Evolutionary conservation across 179 eudicot species (phyloP), one percentile per base, ranked within the genome.

Genomic region (Beta lomatogona): DNA sequence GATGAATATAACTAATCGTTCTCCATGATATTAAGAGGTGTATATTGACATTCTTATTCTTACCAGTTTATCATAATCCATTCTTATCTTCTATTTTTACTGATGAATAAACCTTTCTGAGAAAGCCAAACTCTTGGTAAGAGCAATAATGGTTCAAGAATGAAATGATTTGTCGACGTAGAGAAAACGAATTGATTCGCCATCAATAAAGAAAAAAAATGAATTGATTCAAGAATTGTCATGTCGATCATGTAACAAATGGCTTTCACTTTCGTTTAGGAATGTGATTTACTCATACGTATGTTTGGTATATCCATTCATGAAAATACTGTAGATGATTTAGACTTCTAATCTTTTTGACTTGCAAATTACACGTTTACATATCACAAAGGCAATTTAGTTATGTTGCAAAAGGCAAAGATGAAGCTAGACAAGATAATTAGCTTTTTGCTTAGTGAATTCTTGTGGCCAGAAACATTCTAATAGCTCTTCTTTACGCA

Each of bases 321-420:
- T 55, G 77, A 14, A 53, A 4, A 55, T 1, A 55, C 18, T 28
- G 41, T 72, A 53, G 44, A 21, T 74, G 79, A 74, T 76, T 74
- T 73, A 50, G 79, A 74, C 67, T 54, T 3, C 7, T 76, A 60
- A 44, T 53, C 77, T 66, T 75, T 25, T 79, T 19, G 44, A 67
- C 46, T 45, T 78, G 71, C 73, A 46, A 41, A 52, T 65, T 63
- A 21, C 53, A 64, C 75, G 72, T 52, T 68, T 46, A 71, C 36
- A 22, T 10, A 3, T 75, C 64, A 31, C 9, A 1, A 14, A 67
- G 70, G 69, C n/a, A n/a, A 76, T 55, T 12, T 21, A 5, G 28
- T 58, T 57, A 36, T 1, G 50, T 28, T 9, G 22, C 41, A 44
- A 77, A 65, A 66, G 22, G 73, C 50, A 65, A 65, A 9, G 59